Conservation (phyloP, 2,329 filamentous ascomycete genomes). For the Amauroascus niger region DNA sequence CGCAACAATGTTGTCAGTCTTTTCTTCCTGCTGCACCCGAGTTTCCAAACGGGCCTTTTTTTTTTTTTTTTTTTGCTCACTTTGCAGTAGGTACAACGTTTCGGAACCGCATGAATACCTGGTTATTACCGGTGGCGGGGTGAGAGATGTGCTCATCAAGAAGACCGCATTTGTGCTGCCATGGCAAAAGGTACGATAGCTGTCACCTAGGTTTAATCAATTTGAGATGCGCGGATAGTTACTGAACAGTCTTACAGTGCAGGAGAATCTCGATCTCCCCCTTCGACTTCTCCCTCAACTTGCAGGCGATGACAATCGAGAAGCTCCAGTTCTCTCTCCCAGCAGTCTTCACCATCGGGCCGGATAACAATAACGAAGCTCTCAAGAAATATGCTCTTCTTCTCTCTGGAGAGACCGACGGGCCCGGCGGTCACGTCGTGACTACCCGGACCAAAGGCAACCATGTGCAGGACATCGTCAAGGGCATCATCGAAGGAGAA, state of each 20-base stretch:
- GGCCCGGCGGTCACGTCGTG: conserved; percentile 25
- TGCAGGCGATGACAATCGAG: conserved; percentile 83
- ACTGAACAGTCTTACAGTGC: conserved; percentile 18
- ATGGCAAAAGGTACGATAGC: conserved; percentile 49
- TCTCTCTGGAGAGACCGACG: conserved; percentile 53
- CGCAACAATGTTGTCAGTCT: conserved; percentile 18
- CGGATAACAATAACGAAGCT: conserved; percentile 59
- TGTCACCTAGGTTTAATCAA: neutral
- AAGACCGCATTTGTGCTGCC: conserved; percentile 67
- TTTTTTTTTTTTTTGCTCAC: neutral
- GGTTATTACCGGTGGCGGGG: conserved; percentile 70
- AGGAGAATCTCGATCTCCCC: conserved; percentile 34
- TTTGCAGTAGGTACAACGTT: conserved; percentile 51
- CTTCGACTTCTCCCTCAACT: conserved; percentile 70
- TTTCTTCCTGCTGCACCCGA: conserved; percentile 1
- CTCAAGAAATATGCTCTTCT: conserved; percentile 76
- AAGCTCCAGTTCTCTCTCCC: conserved; percentile 75
- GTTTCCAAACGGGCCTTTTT: neutral
- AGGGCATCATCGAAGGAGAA: conserved; percentile 83
- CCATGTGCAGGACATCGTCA: conserved; percentile 76
- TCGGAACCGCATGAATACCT: conserved; percentile 74
- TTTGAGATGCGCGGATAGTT: neutral
- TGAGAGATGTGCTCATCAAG: conserved; percentile 64
- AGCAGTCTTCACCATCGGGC: conserved; percentile 77
- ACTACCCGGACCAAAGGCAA: conserved; percentile 38